Percentiles rank a stretch among this genome's conserved stretches.
Conservation (phyloP, 441 rosid genomes). For the Erodium texanum region DNA sequence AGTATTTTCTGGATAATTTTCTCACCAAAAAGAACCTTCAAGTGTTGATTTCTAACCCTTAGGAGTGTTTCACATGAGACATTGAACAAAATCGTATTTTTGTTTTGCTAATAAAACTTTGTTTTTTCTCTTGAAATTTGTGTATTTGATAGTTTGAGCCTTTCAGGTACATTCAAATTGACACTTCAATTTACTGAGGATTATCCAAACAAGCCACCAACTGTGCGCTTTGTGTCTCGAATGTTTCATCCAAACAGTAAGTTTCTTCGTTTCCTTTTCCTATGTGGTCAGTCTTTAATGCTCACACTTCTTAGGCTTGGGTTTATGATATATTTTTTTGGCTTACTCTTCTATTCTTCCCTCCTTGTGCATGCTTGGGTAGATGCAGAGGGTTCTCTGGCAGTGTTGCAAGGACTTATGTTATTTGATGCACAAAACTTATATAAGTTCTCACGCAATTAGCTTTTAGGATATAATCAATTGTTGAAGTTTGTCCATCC, state of each 20-base stretch:
- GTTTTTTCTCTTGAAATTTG: background rate
- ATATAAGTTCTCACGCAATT: background rate
- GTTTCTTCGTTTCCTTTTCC: slow-evolving; percentile 7
- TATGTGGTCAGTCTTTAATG: background rate
- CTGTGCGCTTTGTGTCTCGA: slow-evolving; percentile 40
- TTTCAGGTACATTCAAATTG: slow-evolving; percentile 43
- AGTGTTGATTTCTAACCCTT: background rate
- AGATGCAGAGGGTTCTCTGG: background rate
- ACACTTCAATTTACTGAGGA: slow-evolving; percentile 43
- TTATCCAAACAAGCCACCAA: slow-evolving; percentile 51
- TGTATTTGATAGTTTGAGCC: slow-evolving; percentile 5
- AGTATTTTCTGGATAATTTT: background rate
- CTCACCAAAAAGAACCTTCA: background rate
- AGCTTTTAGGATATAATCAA: background rate
- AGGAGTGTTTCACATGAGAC: background rate
- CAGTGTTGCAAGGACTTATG: background rate
- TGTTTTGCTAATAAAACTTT: background rate
- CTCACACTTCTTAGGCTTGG: background rate
- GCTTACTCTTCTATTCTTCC: background rate
- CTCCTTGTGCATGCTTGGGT: background rate
- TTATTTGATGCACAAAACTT: background rate
- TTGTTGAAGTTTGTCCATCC: background rate
- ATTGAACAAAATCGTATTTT: background rate
- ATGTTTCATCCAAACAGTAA: slow-evolving; percentile 51
- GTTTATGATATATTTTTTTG: background rate